phyloP scores from a whole-genome alignment of 2,329 filamentous ascomycete species.

The Fusarium sp. region DNA sequence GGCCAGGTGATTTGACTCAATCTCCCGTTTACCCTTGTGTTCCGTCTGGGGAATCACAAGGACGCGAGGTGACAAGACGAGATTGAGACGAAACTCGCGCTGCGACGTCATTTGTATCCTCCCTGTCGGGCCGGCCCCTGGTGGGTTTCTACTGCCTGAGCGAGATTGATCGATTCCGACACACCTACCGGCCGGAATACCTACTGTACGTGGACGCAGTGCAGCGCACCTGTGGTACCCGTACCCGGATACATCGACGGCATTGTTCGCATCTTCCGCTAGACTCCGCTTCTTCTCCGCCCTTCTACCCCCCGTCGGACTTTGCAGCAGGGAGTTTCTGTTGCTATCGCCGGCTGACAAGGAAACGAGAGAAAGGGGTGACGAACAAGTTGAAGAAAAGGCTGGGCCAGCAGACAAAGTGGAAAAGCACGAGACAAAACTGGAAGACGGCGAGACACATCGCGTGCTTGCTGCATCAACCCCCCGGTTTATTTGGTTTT shows the following conservation, averaged over 20 bases:
- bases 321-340: constrained; percentile 22
- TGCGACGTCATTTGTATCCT: constrained; percentile 37
- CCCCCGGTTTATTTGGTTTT: constrained; percentile 21
- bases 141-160: constrained; percentile 27
- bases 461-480: constrained; percentile 30
- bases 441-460: constrained; percentile 28
- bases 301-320: constrained; percentile 33
- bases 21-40: constrained; percentile 15
- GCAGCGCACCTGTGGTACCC: constrained; percentile 9
- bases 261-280: constrained; percentile 39
- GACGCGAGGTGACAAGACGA: constrained; percentile 18
- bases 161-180: constrained; percentile 25
- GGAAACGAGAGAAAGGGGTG: not conserved
- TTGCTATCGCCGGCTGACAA: constrained; percentile 23
- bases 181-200: not conserved
- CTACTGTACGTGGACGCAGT: not conserved
- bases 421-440: constrained; percentile 31
- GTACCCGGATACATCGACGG: constrained; percentile 30
- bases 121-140: constrained; percentile 34
- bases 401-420: constrained; percentile 4
- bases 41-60: constrained; percentile 22
- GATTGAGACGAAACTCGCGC: constrained; percentile 16
- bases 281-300: constrained; percentile 41
- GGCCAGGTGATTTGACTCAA: constrained; percentile 26
- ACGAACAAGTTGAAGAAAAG: not conserved